Evolutionary conservation across 169 alveolate genomes (phyloP).

Genomic region (Neospora caninum): DNA sequence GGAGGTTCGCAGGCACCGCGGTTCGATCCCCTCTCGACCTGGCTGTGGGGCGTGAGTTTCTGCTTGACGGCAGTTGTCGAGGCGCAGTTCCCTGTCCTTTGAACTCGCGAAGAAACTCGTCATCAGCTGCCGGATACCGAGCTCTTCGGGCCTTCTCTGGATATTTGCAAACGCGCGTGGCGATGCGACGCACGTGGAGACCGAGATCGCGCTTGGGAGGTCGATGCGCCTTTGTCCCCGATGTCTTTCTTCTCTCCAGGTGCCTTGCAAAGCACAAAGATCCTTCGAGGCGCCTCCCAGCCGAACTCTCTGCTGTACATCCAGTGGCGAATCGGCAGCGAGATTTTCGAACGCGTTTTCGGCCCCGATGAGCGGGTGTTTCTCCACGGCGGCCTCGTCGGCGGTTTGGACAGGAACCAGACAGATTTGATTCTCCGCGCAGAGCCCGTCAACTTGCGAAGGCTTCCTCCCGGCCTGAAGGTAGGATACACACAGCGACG

Average conservation of each 20-base stretch:
- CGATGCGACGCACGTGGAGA: no score
- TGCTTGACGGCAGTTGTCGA: no score
- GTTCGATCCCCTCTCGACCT: no score
- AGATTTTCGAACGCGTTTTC: constrained; percentile 28
- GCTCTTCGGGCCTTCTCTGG: no score
- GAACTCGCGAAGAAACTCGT: no score
- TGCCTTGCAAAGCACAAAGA: constrained; percentile 37
- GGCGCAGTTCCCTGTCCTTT: no score
- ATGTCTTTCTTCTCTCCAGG: background rate
- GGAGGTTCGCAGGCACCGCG: no score
- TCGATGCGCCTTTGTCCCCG: no score
- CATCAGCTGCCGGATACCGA: no score
- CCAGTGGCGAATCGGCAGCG: constrained; percentile 66
- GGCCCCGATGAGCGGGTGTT: constrained; percentile 55
- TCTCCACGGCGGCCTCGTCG: constrained; percentile 25
- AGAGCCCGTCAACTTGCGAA: background rate
- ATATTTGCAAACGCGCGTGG: no score
- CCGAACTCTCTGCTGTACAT: constrained; percentile 42
- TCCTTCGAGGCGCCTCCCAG: background rate
- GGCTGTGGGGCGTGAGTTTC: no score
- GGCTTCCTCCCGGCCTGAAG: constrained; percentile 38
- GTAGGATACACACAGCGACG: background rate
- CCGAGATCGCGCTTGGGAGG: no score
- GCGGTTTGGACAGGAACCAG: constrained; percentile 47
- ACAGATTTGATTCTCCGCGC: constrained; percentile 17